A percentile compares a stretch with the other conserved stretches of the same genome.
Evolutionary conservation across 208 protist genomes (phyloP).

Genomic region (Wallacemonas sp.): DNA sequence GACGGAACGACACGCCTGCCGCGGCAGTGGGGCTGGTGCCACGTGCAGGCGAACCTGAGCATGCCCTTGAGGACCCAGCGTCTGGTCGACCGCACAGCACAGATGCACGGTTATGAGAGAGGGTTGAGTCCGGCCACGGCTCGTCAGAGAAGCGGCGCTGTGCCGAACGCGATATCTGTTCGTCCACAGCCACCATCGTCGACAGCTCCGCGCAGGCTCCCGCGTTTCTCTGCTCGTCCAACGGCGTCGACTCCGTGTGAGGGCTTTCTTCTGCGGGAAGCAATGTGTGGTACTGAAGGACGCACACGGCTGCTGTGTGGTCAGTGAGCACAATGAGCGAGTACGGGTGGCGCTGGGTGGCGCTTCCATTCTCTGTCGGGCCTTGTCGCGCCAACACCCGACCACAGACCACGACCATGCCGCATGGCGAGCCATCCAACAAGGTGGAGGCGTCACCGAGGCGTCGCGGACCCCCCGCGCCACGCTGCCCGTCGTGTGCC

Average conservation of each 20-base stretch:
- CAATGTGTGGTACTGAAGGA: constrained; percentile 24
- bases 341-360: constrained; percentile 7
- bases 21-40: too few relatives aligned
- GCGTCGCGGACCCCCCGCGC: constrained; percentile 8
- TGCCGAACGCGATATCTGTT: not conserved
- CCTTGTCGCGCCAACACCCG: constrained; percentile 40
- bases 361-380: constrained; percentile 17
- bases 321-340: constrained; percentile 30
- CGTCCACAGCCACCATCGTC: too few relatives aligned
- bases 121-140: not conserved
- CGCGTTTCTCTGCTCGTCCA: too few relatives aligned
- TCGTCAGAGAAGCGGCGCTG: not conserved
- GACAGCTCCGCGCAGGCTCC: too few relatives aligned
- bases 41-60: too few relatives aligned
- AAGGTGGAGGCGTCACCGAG: constrained; percentile 38
- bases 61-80: too few relatives aligned
- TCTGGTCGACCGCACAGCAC: too few relatives aligned
- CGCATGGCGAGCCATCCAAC: constrained; percentile 38
- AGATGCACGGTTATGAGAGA: too few relatives aligned
- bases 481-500: not conserved
- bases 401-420: constrained; percentile 34
- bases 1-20: not conserved
- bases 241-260: too few relatives aligned
- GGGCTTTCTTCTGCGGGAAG: too few relatives aligned
- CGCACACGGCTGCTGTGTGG: constrained; percentile 21